Percentiles rank a stretch among this genome's conserved stretches.
Evolutionary conservation across 352 stramenopile species (phyloP).

Genomic region (Hyaloperonospora brassicae): DNA sequence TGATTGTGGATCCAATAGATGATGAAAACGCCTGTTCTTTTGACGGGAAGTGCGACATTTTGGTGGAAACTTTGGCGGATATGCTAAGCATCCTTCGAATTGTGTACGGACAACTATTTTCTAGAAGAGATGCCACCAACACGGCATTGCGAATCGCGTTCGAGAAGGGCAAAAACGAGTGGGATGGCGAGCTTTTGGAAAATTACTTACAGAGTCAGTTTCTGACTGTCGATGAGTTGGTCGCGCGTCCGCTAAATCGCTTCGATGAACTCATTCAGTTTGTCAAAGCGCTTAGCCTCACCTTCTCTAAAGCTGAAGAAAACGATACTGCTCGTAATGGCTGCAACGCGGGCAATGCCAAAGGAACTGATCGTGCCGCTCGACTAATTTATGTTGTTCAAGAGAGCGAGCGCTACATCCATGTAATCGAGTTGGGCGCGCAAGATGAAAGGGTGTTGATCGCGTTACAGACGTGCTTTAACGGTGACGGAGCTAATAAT

Average conservation of each 20-base stretch:
- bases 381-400: conserved; percentile 25
- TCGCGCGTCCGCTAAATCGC: conserved; percentile 18
- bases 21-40: conserved; percentile 5
- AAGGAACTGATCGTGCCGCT: conserved; percentile 16
- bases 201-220: conserved; percentile 19
- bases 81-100: conserved; percentile 24
- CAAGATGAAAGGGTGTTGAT: conserved; percentile 28
- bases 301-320: conserved; percentile 7
- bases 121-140: conserved; percentile 13
- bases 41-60: conserved; percentile 11
- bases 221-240: conserved; percentile 16
- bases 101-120: conserved; percentile 22
- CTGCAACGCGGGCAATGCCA: conserved; percentile 4
- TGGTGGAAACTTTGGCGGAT: conserved; percentile 24
- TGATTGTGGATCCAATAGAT: conserved; percentile 1
- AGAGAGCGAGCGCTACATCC: conserved; percentile 28
- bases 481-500: conserved; percentile 14
- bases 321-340: conserved; percentile 6
- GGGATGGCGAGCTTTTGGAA: conserved; percentile 12
- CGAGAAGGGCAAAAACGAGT: not conserved
- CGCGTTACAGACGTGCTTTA: conserved; percentile 24
- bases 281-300: conserved; percentile 26
- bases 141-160: conserved; percentile 6
- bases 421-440: conserved; percentile 20
- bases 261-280: conserved; percentile 31